Percentiles rank a stretch among this genome's conserved stretches.
These are phyloP conservation scores for Coemansia sp. DNA, from an alignment of 192 early-diverging fungal genomes.

Conservation along the genomic window DNA sequence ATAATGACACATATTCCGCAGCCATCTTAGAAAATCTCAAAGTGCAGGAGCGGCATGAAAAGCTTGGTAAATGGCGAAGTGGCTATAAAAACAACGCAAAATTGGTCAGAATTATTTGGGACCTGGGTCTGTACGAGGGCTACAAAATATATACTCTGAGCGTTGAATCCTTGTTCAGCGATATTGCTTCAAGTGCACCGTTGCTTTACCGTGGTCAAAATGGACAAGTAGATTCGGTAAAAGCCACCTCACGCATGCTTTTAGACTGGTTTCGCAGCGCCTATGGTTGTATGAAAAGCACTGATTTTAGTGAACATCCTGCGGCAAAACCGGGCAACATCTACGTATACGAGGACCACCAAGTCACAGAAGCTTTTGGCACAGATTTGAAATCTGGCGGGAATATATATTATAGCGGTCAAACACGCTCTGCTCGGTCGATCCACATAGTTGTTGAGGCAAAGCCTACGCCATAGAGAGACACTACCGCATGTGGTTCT, in stretches of 20 bases:
- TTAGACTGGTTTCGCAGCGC: neutral
- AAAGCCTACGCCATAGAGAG: neutral
- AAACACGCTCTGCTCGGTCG: neutral
- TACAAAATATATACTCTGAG: neutral
- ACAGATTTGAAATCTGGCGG: neutral
- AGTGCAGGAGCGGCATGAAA: neutral
- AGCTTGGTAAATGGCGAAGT: neutral
- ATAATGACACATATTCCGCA: neutral
- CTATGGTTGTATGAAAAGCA: neutral
- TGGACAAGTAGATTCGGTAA: neutral
- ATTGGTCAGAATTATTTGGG: neutral
- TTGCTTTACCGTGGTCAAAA: neutral
- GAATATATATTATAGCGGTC: neutral
- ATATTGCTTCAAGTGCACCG: neutral
- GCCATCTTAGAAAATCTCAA: no score
- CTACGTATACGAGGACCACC: neutral
- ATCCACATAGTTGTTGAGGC: constrained; percentile 6
- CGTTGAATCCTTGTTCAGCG: neutral
- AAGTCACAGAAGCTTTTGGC: neutral
- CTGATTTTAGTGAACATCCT: neutral
- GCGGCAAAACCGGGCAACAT: neutral
- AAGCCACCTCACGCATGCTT: neutral
- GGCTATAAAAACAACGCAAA: neutral
- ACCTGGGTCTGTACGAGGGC: neutral
- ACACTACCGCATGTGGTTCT: neutral